A percentile compares a stretch with the other conserved stretches of the same genome.
phyloP scores from a whole-genome alignment of 306 rosid species.

The Gynostemma pentaphyllum region DNA sequence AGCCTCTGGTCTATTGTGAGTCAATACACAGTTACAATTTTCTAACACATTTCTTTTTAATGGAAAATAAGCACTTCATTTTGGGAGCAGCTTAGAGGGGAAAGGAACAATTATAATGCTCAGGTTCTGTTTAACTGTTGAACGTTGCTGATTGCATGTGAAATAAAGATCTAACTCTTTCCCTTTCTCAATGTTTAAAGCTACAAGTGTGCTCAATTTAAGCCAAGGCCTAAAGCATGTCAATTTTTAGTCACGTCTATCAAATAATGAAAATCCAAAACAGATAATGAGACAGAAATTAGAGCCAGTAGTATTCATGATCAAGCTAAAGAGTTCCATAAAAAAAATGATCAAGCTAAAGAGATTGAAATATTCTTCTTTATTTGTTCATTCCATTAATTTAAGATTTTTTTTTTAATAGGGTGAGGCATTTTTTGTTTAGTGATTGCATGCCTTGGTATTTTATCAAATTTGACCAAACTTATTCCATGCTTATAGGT shows the following conservation, averaged over 20 bases:
- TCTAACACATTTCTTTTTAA: not conserved
- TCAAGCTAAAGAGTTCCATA: not conserved
- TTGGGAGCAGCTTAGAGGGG: not conserved
- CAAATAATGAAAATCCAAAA: not conserved
- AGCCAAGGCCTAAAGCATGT: not conserved
- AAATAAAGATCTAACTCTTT: not conserved
- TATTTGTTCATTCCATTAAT: not conserved
- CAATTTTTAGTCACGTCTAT: not conserved
- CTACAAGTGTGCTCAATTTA: not conserved
- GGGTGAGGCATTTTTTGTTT: not conserved
- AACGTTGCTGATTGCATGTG: not conserved
- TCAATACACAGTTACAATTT: not conserved
- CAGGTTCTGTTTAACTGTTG: not conserved
- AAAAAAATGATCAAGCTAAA: not conserved
- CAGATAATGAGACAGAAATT: not conserved
- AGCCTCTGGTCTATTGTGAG: not conserved
- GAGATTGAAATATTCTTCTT: not conserved
- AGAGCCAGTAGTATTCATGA: not conserved
- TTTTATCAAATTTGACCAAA: not conserved
- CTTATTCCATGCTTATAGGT: conserved; percentile 35
- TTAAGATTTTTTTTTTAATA: not conserved
- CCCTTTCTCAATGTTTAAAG: not conserved
- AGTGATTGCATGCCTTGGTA: not conserved
- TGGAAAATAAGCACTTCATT: not conserved
- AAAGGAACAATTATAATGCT: not conserved